Conservation (phyloP, 176 grass and related monocot genomes). For the Hsuehochloa calcarea region DNA sequence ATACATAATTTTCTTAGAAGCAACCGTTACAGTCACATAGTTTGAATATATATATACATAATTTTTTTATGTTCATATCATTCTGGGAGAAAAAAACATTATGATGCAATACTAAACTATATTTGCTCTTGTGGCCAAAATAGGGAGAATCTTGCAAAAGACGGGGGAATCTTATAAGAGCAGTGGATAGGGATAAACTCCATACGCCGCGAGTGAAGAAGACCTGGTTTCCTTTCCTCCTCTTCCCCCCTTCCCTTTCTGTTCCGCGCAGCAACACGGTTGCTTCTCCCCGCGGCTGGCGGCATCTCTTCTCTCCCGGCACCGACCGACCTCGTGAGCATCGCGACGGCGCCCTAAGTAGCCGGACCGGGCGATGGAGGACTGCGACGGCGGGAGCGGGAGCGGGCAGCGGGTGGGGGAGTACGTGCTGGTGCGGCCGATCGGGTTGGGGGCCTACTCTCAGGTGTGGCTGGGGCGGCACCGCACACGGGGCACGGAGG, state of each 20-base stretch:
- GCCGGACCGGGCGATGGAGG: slow-evolving; percentile 25
- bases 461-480: slow-evolving; percentile 71
- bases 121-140: slow-evolving; percentile 28
- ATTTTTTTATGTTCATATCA: neutral
- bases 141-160: slow-evolving; percentile 38
- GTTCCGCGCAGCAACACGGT: slow-evolving; percentile 44
- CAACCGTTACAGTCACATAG: neutral
- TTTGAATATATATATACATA: neutral
- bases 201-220: slow-evolving; percentile 32
- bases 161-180: slow-evolving; percentile 45
- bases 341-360: slow-evolving; percentile 1
- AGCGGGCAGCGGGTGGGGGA: slow-evolving; percentile 63
- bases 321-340: neutral
- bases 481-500: slow-evolving; percentile 47
- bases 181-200: slow-evolving; percentile 43
- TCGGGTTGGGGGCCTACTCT: slow-evolving; percentile 90
- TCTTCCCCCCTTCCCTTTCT: neutral
- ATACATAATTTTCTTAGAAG: neutral
- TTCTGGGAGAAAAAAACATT: neutral
- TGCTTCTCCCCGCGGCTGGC: slow-evolving; percentile 52
- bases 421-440: slow-evolving; percentile 57
- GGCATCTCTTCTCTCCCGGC: slow-evolving; percentile 25
- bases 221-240: slow-evolving; percentile 3
- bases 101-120: neutral
- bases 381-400: neutral